These are phyloP conservation scores for Zea luxurians DNA, from an alignment of 176 grass and related monocot species.

Conservation along the genomic window DNA sequence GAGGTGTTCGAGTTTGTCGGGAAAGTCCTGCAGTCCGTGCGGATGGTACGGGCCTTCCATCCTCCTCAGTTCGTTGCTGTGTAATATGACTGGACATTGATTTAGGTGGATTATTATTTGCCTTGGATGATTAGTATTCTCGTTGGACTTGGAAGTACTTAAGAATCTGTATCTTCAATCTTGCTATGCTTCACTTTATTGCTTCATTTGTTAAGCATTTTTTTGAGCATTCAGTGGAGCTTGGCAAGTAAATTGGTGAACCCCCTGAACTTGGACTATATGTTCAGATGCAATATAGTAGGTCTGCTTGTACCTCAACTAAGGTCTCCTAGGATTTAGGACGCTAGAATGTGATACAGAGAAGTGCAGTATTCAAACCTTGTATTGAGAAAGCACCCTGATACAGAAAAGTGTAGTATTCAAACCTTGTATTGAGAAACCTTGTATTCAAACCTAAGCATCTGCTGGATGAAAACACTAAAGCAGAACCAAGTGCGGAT, in stretches of 20 bases:
- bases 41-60: slow-evolving; percentile 33
- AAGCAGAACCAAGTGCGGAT: not conserved
- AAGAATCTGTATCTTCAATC: not conserved
- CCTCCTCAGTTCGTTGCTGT: not conserved
- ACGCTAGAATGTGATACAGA: not conserved
- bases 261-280: not conserved
- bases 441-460: not conserved
- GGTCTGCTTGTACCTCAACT: not conserved
- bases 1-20: not conserved
- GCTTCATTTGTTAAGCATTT: not conserved
- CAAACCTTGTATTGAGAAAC: not conserved
- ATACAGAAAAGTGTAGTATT: no score
- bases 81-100: not conserved
- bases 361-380: not conserved
- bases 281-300: not conserved
- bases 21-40: slow-evolving; percentile 36
- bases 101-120: not conserved
- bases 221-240: not conserved
- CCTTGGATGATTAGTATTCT: not conserved
- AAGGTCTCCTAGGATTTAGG: not conserved
- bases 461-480: not conserved
- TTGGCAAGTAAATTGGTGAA: not conserved
- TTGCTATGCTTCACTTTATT: not conserved
- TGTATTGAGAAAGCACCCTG: not conserved
- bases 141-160: not conserved